A percentile compares a stretch with the other conserved stretches of the same genome.
These are phyloP conservation scores for Mycena chlorophos DNA, from an alignment of 768 basidiomycete species.

Conservation along the genomic window DNA sequence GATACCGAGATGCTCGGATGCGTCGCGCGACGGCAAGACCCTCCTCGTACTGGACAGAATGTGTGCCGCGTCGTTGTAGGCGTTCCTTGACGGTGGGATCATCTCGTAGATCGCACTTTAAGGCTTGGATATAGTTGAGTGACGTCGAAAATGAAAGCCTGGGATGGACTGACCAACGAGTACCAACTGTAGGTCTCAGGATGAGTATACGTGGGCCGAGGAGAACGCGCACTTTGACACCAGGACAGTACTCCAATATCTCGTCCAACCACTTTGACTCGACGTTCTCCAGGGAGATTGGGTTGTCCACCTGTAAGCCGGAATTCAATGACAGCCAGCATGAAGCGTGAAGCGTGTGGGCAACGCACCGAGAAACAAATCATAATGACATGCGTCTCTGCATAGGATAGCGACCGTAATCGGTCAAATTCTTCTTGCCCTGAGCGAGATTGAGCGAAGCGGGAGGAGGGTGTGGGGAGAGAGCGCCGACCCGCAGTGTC, in stretches of 20 bases:
- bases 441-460: conserved; percentile 32
- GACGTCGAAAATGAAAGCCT: conserved; percentile 3
- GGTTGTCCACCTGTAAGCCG: conserved; percentile 76
- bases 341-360: not conserved
- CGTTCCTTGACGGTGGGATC: conserved; percentile 72
- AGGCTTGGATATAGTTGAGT: conserved; percentile 47
- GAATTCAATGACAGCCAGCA: conserved; percentile 15
- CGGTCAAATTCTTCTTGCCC: conserved; percentile 97
- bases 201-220: conserved; percentile 5
- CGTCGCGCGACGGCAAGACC: conserved; percentile 84
- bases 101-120: conserved; percentile 95
- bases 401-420: conserved; percentile 90
- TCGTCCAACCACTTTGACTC: conserved; percentile 97
- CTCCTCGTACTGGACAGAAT: conserved; percentile 88
- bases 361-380: conserved; percentile 86
- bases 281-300: conserved; percentile 94
- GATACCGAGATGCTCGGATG: conserved; percentile 90
- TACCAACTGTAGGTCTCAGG: conserved; percentile 57
- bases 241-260: conserved; percentile 88
- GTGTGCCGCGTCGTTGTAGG: conserved; percentile 65
- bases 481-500: conserved; percentile 84
- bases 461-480: conserved; percentile 6
- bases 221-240: conserved; percentile 72
- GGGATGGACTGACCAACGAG: conserved; percentile 72
- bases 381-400: conserved; percentile 96